A percentile compares a stretch with the other conserved stretches of the same genome.
phyloP scores from a whole-genome alignment of 768 basidiomycete species.

The Paxillus involutus region DNA sequence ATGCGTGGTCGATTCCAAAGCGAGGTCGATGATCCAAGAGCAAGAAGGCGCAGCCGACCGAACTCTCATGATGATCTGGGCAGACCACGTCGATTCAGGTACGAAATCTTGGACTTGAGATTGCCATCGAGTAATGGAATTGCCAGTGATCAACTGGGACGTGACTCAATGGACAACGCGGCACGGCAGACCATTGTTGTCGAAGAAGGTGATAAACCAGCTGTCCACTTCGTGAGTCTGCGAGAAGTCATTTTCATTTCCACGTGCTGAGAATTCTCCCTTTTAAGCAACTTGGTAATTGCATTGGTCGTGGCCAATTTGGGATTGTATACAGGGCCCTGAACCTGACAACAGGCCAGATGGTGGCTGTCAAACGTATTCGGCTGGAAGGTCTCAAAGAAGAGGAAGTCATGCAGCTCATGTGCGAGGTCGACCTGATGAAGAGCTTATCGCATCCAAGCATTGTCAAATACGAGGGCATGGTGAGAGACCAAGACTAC shows the following conservation, averaged over 20 bases:
- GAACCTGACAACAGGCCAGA: conserved; percentile 91
- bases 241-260: neutral
- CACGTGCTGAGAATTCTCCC: conserved; percentile 9
- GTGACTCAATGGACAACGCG: conserved; percentile 62
- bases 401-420: conserved; percentile 85
- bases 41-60: conserved; percentile 55
- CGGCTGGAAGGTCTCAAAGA: conserved; percentile 87
- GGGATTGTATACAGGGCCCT: conserved; percentile 94
- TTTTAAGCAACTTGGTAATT: conserved; percentile 91
- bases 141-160: conserved; percentile 63
- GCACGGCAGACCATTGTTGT: conserved; percentile 72
- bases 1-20: conserved; percentile 65
- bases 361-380: conserved; percentile 99
- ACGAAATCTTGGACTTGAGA: conserved; percentile 63
- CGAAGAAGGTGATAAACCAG: conserved; percentile 76
- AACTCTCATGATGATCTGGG: conserved; percentile 70
- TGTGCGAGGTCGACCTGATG: conserved; percentile 92
- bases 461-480: conserved; percentile 97
- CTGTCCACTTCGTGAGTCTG: conserved; percentile 76
- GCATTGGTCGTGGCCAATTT: conserved; percentile 96
- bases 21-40: conserved; percentile 60
- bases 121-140: conserved; percentile 47
- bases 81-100: conserved; percentile 56
- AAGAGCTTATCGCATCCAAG: conserved; percentile 90
- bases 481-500: conserved; percentile 85